Evolutionary conservation across 768 basidiomycete species (phyloP), one percentile per base, ranked within the genome.

Genomic region (Mycena crocata): DNA sequence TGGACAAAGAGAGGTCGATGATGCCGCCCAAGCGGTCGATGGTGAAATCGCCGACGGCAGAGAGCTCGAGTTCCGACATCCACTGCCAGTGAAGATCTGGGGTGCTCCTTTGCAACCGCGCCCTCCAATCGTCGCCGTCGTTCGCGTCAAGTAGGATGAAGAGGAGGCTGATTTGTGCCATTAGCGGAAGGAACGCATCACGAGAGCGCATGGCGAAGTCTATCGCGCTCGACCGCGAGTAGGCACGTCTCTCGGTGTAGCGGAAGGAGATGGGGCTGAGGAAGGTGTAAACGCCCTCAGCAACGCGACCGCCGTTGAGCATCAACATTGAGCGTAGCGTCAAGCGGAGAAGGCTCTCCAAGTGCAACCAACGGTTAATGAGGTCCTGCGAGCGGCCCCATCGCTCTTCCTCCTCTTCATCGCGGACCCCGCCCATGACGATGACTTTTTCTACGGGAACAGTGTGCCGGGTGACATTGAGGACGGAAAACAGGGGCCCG

Each of bases 1-100:
- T 63, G 28, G 48, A 19, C n/a, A 23, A 32, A 34, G 62, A 60
- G 10, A 68, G 57, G 52, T 68, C 52, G 48, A 68, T 54, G 30
- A 64, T 59, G 62, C 67, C 67, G 9, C 67, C 62, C 42, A 68
- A 9, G 35, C 62, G 57, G 17, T 68, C 62, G 62, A 64, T 56
- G 23, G 23, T 37, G 12, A 64, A 32, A 46, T 68, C 54, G 21
- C 61, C 61, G 24, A 64, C 57, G 8, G 57, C 62, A 45, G 66
- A 67, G n/a, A 6, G 39, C 48, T 67, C 66, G 55, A 67, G 48
- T 23, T 62, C 66, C 34, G 8, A 34, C 15, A 67, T 35, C 60
- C 59, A 67, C 44, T 67, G 66, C 31, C 35, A 34, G 45, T 45
- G 59, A 35, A 67, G 40, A 31, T 31, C n/a, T n/a, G n/a, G 23